These are phyloP conservation scores for Trypanosoma avium DNA, from an alignment of 208 protist genomes.

Conservation along the genomic window DNA sequence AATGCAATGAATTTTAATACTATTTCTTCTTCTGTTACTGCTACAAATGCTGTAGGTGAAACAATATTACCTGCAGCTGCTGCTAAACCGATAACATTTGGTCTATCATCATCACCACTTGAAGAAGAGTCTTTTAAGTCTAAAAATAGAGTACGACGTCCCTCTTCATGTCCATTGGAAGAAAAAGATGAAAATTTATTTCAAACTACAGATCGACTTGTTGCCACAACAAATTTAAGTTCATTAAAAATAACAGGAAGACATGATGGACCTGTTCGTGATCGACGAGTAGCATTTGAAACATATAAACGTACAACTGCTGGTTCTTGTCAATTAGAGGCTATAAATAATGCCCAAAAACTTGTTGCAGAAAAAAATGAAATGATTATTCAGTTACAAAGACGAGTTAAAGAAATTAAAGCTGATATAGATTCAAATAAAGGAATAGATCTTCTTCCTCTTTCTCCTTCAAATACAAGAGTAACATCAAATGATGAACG, in stretches of 20 bases:
- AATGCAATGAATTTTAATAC: not conserved
- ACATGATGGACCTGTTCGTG: slow-evolving; percentile 4
- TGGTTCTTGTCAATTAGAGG: slow-evolving; percentile 25
- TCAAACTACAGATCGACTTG: not conserved
- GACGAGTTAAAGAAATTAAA: slow-evolving; percentile 29
- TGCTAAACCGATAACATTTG: not conserved
- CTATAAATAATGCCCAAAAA: slow-evolving; percentile 27
- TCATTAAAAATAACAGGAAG: not conserved
- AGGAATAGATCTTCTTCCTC: too few species aligned
- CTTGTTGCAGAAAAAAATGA: slow-evolving; percentile 33
- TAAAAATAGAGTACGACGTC: too few species aligned
- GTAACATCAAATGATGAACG: not conserved
- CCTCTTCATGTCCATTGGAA: not conserved
- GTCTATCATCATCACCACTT: not conserved
- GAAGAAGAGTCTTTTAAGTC: not conserved
- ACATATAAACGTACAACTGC: slow-evolving; percentile 51
- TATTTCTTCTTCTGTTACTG: not conserved
- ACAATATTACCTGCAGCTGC: not conserved
- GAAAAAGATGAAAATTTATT: not conserved
- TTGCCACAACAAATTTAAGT: not conserved
- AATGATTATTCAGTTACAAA: slow-evolving; percentile 21
- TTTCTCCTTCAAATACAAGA: not conserved
- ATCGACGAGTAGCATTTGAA: slow-evolving; percentile 59
- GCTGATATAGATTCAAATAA: not conserved
- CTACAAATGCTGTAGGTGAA: not conserved